These are phyloP conservation scores for Backusella mclennaniae DNA, from an alignment of 192 early-diverging fungal species.

Conservation along the genomic window DNA sequence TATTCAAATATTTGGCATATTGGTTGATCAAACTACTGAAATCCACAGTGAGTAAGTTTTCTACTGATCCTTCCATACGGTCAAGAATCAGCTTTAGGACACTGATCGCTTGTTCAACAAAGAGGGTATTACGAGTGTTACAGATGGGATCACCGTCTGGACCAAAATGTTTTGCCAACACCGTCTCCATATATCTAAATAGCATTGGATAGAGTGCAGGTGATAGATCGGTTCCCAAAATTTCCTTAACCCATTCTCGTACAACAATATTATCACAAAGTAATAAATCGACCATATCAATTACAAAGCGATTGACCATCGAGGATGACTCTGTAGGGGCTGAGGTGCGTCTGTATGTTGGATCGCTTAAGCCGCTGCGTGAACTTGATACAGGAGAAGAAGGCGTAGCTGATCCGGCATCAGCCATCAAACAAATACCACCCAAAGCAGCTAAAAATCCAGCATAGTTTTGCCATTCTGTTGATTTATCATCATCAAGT, in stretches of 20 bases:
- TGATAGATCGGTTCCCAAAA: slow-evolving; percentile 74
- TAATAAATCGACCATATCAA: slow-evolving; percentile 72
- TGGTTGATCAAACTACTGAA: slow-evolving; percentile 64
- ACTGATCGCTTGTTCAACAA: slow-evolving; percentile 72
- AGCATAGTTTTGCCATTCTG: slow-evolving; percentile 81
- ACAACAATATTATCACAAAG: slow-evolving; percentile 73
- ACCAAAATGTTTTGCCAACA: slow-evolving; percentile 66
- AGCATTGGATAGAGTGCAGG: slow-evolving; percentile 65
- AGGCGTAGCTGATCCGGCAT: slow-evolving; percentile 12
- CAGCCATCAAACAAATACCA: slow-evolving; percentile 60
- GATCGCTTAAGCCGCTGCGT: background rate
- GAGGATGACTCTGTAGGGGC: slow-evolving; percentile 23
- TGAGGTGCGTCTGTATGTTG: slow-evolving; percentile 14
- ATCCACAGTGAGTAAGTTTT: slow-evolving; percentile 63
- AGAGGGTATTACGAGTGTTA: slow-evolving; percentile 59
- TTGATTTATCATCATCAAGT: slow-evolving; percentile 36
- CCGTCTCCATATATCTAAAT: slow-evolving; percentile 57
- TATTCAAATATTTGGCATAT: slow-evolving; percentile 72
- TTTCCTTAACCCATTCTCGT: slow-evolving; percentile 77
- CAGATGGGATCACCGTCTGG: slow-evolving; percentile 49
- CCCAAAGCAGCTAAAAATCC: slow-evolving; percentile 81
- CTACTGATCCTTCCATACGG: slow-evolving; percentile 58
- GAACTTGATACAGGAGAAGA: slow-evolving; percentile 1
- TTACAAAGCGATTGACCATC: slow-evolving; percentile 70
- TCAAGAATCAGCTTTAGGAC: slow-evolving; percentile 75